Conservation (phyloP, 148 eudicot species). For the Chenopodium berlandieri region DNA sequence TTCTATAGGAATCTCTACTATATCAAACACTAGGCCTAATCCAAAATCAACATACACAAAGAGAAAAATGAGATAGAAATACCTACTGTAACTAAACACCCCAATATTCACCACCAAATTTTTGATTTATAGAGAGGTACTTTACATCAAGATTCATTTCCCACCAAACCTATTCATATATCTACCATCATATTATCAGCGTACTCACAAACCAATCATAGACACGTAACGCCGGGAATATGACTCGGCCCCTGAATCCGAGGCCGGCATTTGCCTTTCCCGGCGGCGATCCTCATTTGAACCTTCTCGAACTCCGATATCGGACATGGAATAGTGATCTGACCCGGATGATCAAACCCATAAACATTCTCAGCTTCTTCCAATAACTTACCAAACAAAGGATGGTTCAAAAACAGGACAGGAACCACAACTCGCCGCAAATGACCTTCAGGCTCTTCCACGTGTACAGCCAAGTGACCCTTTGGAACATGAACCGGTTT, state of each 20-base stretch:
- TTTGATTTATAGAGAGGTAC: slow-evolving; percentile 4
- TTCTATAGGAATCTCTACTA: background rate
- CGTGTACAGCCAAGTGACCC: slow-evolving; percentile 78
- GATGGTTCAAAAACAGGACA: slow-evolving; percentile 76
- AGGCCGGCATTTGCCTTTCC: slow-evolving; percentile 20
- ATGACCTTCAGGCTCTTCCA: slow-evolving; percentile 58
- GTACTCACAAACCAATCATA: background rate
- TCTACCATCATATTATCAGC: background rate
- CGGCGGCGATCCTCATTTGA: slow-evolving; percentile 48
- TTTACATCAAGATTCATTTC: background rate
- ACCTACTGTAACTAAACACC: background rate
- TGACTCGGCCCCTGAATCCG: background rate
- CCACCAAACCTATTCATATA: background rate
- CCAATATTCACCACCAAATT: background rate
- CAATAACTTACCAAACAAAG: slow-evolving; percentile 59
- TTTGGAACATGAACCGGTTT: slow-evolving; percentile 45
- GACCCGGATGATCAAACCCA: slow-evolving; percentile 76
- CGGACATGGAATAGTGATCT: slow-evolving; percentile 76
- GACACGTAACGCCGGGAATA: slow-evolving; percentile 5
- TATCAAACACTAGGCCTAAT: background rate
- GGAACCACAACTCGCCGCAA: slow-evolving; percentile 59
- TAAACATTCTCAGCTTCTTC: slow-evolving; percentile 60
- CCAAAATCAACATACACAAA: background rate
- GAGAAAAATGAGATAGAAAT: background rate
- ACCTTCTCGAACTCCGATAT: slow-evolving; percentile 61